Evolutionary conservation across 2,329 filamentous ascomycete genomes (phyloP).

Genomic region (Xenoacremonium recifei): DNA sequence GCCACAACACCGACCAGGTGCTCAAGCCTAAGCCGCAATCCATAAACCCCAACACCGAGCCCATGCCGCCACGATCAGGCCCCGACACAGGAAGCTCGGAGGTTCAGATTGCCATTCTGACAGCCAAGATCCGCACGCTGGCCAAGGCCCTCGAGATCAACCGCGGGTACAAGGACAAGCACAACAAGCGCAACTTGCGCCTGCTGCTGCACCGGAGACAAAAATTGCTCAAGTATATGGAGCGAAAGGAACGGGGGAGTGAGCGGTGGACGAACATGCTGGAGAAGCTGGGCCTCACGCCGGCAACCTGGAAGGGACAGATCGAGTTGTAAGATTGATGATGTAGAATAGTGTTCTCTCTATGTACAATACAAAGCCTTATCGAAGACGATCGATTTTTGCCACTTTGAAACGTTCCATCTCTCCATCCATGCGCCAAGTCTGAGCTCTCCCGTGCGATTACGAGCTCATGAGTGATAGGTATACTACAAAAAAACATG

Average conservation of each 20-base stretch:
- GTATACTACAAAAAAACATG: slow-evolving; percentile 45
- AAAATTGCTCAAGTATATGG: slow-evolving; percentile 83
- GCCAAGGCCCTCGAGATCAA: slow-evolving; percentile 68
- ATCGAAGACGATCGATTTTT: slow-evolving; percentile 26
- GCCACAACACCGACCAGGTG: slow-evolving; percentile 78
- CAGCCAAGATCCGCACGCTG: slow-evolving; percentile 84
- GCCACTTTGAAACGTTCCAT: slow-evolving; percentile 15
- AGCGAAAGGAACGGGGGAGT: slow-evolving; percentile 86
- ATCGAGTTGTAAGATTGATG: slow-evolving; percentile 51
- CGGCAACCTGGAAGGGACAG: slow-evolving; percentile 87
- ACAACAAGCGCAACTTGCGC: slow-evolving; percentile 88
- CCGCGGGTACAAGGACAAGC: slow-evolving; percentile 78
- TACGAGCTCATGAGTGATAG: slow-evolving; percentile 34
- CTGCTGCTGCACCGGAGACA: slow-evolving; percentile 85
- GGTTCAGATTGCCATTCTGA: slow-evolving; percentile 96
- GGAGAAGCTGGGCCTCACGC: slow-evolving; percentile 78
- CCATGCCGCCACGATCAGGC: slow-evolving; percentile 62
- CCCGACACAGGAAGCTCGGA: slow-evolving; percentile 93
- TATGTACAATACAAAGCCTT: slow-evolving; percentile 49
- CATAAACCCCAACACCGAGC: slow-evolving; percentile 38
- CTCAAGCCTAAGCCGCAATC: slow-evolving; percentile 62
- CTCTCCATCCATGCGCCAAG: slow-evolving; percentile 32
- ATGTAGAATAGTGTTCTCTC: slow-evolving; percentile 44
- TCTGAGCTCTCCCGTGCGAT: slow-evolving; percentile 33
- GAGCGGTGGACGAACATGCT: slow-evolving; percentile 87